Base-by-base conservation (phyloP, 1,139 yeast species). In the Blastobotrys illinoisensis region DNA sequence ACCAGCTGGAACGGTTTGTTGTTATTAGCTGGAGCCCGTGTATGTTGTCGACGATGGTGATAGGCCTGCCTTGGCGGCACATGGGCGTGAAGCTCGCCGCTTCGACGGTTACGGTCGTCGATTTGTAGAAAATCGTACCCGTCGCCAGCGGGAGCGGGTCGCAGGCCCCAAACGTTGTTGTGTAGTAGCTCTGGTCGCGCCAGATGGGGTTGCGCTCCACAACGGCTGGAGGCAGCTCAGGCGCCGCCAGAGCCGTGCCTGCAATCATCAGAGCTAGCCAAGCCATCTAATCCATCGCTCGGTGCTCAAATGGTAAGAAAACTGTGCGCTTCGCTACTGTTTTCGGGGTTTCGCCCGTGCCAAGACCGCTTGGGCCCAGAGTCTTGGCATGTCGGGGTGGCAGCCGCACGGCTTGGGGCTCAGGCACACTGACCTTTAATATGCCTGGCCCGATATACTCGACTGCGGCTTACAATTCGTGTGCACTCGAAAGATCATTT, bases 41-140 rank as follows among this genome's bases (percentile, higher is more conserved):
- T 1, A 51, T 24, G 4, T 50, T 56, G 28, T 24, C 48, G 20
- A 54, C 52, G 28, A 49, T 52, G 2, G 58, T 55, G 0, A 60
- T 62, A 3, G 66, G 66, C n/a, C 60, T 52, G 1, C 62, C 62
- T 7, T 52, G 16, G 3, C 45, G 26, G 50, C 65, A 60, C 26
- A 52, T 45, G 11, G 62, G 59, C 5, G 57, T 55, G 46, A 51
- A 52, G n/a, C 54, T 51, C 21, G 58, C 60, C 5, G 52, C 51
- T 21, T 11, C 48, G 46, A 21, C 19, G 9, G 45, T 50, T 4
- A 54, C 24, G 9, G 52, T 51, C 21, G 44, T 40, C 11, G 52
- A 51, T 16, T 18, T 46, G 51, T 49, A 49, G 11, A 56, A 21
- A 13, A 54, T 45, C 9, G 54, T 58, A 13, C 64, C 64, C 3